phyloP scores from a whole-genome alignment of 73 alveolate species.

The Symbiodinium natans region DNA sequence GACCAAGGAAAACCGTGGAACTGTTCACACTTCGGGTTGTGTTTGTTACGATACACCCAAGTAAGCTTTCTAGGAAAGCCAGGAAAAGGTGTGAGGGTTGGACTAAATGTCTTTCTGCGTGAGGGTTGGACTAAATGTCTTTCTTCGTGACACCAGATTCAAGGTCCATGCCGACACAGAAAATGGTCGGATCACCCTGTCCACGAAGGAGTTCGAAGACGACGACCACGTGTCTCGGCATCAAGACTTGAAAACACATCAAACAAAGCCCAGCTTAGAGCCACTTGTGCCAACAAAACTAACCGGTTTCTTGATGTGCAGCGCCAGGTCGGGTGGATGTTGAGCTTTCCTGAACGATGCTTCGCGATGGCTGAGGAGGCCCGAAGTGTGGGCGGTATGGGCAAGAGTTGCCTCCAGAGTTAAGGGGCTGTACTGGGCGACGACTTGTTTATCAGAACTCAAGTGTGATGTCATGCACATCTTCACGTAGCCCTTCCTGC shows the following conservation, averaged over 20 bases:
- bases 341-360: conserved; percentile 91
- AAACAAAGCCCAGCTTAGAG: not conserved
- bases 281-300: not conserved
- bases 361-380: conserved; percentile 76
- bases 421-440: not conserved
- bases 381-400: not conserved
- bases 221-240: conserved; percentile 9
- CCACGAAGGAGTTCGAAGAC: conserved; percentile 87
- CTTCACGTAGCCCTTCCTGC: too few relatives aligned
- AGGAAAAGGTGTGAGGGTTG: too few relatives aligned
- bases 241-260: not conserved
- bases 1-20: too few relatives aligned
- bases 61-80: too few relatives aligned
- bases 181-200: conserved; percentile 88
- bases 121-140: too few relatives aligned
- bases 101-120: too few relatives aligned
- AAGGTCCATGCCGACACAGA: conserved; percentile 53
- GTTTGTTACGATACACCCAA: too few relatives aligned
- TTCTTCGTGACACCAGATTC: too few relatives aligned
- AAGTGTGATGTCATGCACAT: too few relatives aligned
- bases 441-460: too few relatives aligned
- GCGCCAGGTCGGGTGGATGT: conserved; percentile 90
- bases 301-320: too few relatives aligned
- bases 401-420: not conserved
- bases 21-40: too few relatives aligned